Evolutionary conservation across 352 stramenopile genomes (phyloP).

Genomic region (Globisporangium megalacanthum): DNA sequence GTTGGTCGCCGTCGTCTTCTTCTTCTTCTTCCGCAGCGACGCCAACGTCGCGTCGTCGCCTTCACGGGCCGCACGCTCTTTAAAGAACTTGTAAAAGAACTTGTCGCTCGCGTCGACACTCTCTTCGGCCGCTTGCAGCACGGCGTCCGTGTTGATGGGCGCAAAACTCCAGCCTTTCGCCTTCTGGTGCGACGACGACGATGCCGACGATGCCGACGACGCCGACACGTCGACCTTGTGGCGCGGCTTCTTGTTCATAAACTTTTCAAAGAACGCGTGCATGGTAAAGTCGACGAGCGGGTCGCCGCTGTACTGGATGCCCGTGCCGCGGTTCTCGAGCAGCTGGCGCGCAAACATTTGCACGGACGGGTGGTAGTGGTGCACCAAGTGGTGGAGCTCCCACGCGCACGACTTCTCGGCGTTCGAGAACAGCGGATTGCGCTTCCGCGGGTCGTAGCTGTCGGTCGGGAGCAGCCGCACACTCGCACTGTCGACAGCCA

Average conservation of each 20-base stretch:
- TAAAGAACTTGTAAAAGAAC: slow-evolving; percentile 95
- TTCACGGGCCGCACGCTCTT: slow-evolving; percentile 66
- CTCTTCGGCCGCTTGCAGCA: slow-evolving; percentile 56
- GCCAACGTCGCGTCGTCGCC: too few relatives aligned
- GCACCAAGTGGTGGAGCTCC: slow-evolving; percentile 89
- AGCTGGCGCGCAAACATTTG: slow-evolving; percentile 88
- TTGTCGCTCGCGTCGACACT: slow-evolving; percentile 75
- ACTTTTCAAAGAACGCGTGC: slow-evolving; percentile 97
- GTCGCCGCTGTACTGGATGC: slow-evolving; percentile 93
- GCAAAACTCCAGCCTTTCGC: slow-evolving; percentile 67
- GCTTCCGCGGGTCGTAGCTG: slow-evolving; percentile 82
- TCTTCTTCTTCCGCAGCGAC: slow-evolving; percentile 24
- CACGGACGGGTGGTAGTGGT: slow-evolving; percentile 98
- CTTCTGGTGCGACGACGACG: slow-evolving; percentile 8
- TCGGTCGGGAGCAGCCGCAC: slow-evolving; percentile 3
- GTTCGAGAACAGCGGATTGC: slow-evolving; percentile 82
- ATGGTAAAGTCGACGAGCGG: slow-evolving; percentile 97
- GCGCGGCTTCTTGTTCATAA: slow-evolving; percentile 97
- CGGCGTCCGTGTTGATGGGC: slow-evolving; percentile 60
- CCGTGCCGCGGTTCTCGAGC: slow-evolving; percentile 32
- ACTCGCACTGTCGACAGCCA: neutral
- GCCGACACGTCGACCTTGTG: slow-evolving; percentile 25
- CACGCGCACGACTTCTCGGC: slow-evolving; percentile 81
- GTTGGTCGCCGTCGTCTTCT: slow-evolving; percentile 33
- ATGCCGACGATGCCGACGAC: neutral